Evolutionary conservation across 345 rosid genomes (phyloP).

Genomic region (Litchi chinensis): DNA sequence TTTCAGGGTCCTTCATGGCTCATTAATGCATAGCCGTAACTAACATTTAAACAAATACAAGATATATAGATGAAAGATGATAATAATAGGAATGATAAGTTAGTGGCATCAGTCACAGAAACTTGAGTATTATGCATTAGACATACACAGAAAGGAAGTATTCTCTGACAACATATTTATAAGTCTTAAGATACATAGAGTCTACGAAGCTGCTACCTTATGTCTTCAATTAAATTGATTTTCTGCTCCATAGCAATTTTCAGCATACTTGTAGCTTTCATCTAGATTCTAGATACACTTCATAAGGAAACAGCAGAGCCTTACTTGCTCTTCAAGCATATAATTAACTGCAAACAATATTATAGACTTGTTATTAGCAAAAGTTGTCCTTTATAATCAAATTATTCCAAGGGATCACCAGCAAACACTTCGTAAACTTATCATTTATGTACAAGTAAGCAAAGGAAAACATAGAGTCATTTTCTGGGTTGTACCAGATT

Average conservation of each 20-base stretch:
- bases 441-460: too few species aligned
- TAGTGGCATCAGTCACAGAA: constrained; percentile 1
- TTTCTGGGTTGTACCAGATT: too few species aligned
- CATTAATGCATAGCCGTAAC: background rate
- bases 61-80: background rate
- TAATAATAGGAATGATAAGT: background rate
- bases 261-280: background rate
- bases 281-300: background rate
- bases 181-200: background rate
- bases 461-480: too few species aligned
- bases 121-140: background rate
- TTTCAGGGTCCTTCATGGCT: background rate
- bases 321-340: background rate
- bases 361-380: background rate
- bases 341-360: background rate
- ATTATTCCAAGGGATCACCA: too few species aligned
- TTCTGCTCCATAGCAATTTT: background rate
- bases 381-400: too few species aligned
- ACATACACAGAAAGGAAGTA: background rate
- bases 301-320: background rate
- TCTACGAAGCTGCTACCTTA: background rate
- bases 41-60: background rate
- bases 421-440: too few species aligned
- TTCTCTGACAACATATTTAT: constrained; percentile 2
- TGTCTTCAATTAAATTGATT: constrained; percentile 1